Evolutionary conservation across 257 asterid genomes (phyloP), one percentile per base, ranked within the genome.

Genomic region (Lycium barbarum): DNA sequence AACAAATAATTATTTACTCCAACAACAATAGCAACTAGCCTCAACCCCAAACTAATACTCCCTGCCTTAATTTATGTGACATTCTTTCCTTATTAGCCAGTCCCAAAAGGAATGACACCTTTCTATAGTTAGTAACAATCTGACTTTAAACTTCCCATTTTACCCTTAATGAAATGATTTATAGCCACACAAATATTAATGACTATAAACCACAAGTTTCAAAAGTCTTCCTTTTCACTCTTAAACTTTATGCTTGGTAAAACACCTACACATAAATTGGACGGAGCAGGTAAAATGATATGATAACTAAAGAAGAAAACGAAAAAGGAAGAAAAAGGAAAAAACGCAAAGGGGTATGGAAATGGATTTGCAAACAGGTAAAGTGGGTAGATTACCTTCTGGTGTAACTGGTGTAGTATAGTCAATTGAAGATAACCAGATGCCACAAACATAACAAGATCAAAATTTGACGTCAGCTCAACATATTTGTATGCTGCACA

Each of bases 401-500:
- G 90, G 81, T 63, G 97, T 92, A 88, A 95, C 98, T 96, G 98
- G 87, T 74, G 85, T 43, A 81, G 87, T 70, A 80, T 49, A 74
- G 89, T 63, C 86, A 38, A 45, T 51, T 59, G 86, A 84, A 74
- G 85, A 86, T 84, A 72, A 85, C 89, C 91, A 84, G 83, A 91
- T 71, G 88, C 85, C 83, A 90, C 55, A 86, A 73, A 82, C 88
- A 87, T 57, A 87, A 82, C 78, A 88, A 86, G 83, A 89, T 14
- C 53, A 83, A 87, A 90, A 84, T 84, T 51, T 12, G 40, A 47
- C 2, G 84, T 91, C 88, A 93, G 93, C 7, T 36, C 78, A 84
- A 78, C 49, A 36, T 73, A 81, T 54, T 82, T 87, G 61, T 45
- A 9, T 20, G 45, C 40, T 49, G 51, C 73, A 79, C 68, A 71